phyloP scores from a whole-genome alignment of 2,329 filamentous ascomycete species.

The Fusarium goolgardi region DNA sequence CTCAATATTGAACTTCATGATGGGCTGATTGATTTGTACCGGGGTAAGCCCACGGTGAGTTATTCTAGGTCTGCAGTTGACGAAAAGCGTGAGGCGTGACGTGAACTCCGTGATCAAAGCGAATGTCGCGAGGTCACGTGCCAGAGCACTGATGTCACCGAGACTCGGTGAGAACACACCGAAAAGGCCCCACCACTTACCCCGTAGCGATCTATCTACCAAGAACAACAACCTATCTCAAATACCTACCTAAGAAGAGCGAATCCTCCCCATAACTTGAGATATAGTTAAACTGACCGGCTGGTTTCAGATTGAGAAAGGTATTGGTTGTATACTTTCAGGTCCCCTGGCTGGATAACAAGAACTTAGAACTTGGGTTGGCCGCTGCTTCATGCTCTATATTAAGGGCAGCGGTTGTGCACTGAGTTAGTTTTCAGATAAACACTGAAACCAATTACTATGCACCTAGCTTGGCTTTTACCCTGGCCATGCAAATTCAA shows the following conservation, averaged over 20 bases:
- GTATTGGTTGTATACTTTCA: not conserved
- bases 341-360: rapidly evolving
- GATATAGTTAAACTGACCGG: not conserved
- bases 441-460: not conserved
- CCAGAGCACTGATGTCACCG: constrained; percentile 16
- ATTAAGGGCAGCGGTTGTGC: not conserved
- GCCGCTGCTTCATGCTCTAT: not conserved
- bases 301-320: not conserved
- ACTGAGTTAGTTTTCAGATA: not conserved
- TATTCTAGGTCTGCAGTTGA: constrained; percentile 17
- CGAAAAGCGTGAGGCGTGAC: constrained; percentile 42
- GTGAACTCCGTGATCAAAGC: constrained; percentile 37
- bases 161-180: constrained; percentile 23
- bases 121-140: constrained; percentile 51
- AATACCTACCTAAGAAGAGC: not conserved
- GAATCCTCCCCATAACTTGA: not conserved
- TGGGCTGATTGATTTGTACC: constrained; percentile 39
- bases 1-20: constrained; percentile 66
- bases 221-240: not conserved
- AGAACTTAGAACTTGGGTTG: not conserved
- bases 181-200: constrained; percentile 2
- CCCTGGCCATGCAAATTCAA: not conserved
- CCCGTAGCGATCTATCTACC: not conserved
- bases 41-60: constrained; percentile 32
- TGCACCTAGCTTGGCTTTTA: not conserved